Conservation (phyloP, 345 rosid species). For the Brassica carinata region DNA sequence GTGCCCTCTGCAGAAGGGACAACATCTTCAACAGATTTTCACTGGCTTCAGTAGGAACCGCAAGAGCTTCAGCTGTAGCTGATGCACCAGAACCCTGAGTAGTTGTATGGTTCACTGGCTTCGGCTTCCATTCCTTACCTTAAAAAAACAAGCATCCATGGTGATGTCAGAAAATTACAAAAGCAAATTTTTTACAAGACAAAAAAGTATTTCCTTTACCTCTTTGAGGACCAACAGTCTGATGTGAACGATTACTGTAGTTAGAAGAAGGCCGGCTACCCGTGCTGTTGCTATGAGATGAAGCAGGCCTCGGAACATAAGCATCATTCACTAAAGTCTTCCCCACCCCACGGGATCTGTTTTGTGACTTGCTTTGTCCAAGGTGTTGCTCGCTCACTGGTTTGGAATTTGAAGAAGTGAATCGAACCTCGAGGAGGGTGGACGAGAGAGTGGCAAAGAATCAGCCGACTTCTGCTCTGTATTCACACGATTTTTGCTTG, state of each 20-base stretch:
- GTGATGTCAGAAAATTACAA: constrained; percentile 22
- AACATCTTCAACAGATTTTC: constrained; percentile 43
- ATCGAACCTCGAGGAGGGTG: constrained; percentile 61
- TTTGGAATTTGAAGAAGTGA: constrained; percentile 65
- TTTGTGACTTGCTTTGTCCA: constrained; percentile 50
- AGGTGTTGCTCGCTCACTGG: constrained; percentile 53
- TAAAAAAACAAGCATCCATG: constrained; percentile 31
- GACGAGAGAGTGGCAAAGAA: constrained; percentile 43
- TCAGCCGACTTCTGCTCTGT: constrained; percentile 46
- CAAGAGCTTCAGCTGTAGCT: constrained; percentile 52
- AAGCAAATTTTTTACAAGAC: background rate
- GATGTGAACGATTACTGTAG: constrained; percentile 70
- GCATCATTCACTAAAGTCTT: constrained; percentile 55
- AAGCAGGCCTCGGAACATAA: constrained; percentile 51
- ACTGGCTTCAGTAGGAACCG: constrained; percentile 49
- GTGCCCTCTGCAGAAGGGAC: constrained; percentile 59
- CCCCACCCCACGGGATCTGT: constrained; percentile 57
- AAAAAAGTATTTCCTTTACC: constrained; percentile 44
- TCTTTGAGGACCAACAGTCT: constrained; percentile 61
- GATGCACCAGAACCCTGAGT: constrained; percentile 55
- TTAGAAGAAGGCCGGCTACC: constrained; percentile 80
- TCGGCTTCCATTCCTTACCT: constrained; percentile 95
- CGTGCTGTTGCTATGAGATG: constrained; percentile 61
- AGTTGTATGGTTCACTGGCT: constrained; percentile 56
- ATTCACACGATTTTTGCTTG: constrained; percentile 41